Conservation (phyloP, 2,329 filamentous ascomycete genomes). For the Phialocephala sp. region DNA sequence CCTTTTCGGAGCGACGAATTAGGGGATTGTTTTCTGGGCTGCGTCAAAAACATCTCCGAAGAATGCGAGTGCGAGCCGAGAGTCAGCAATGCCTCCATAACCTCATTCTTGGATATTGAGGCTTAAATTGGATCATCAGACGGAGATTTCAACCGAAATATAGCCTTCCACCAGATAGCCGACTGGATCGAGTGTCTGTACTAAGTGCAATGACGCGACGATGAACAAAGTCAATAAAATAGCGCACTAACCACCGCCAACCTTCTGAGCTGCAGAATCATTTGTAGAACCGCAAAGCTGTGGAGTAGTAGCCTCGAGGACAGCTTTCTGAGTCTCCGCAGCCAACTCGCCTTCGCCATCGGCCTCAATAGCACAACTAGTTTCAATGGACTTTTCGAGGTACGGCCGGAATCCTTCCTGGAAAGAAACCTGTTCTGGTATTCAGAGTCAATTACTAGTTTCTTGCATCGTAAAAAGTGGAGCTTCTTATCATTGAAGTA, state of each 20-base stretch:
- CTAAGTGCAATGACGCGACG: no score
- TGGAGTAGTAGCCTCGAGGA: background rate
- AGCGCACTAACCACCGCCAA: background rate
- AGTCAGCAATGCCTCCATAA: background rate
- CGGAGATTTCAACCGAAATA: background rate
- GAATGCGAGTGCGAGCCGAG: background rate
- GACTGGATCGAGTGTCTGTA: background rate
- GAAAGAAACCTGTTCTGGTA: background rate
- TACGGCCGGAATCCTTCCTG: background rate
- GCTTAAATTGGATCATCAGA: background rate
- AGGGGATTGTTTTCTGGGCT: background rate
- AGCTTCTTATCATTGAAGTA: no score
- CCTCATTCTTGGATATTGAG: background rate
- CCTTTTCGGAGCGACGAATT: background rate
- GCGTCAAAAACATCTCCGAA: background rate
- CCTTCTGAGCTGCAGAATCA: background rate
- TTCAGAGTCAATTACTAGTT: background rate
- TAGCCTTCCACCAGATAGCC: background rate
- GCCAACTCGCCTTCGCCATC: background rate
- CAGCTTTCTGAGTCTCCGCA: background rate
- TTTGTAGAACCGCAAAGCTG: background rate
- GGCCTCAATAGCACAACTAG: background rate
- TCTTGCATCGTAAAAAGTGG: no score
- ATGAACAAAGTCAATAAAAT: background rate
- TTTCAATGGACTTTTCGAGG: background rate